These are phyloP conservation scores for Colletotrichum eleusines DNA, from an alignment of 2,329 filamentous ascomycete species.

Conservation along the genomic window DNA sequence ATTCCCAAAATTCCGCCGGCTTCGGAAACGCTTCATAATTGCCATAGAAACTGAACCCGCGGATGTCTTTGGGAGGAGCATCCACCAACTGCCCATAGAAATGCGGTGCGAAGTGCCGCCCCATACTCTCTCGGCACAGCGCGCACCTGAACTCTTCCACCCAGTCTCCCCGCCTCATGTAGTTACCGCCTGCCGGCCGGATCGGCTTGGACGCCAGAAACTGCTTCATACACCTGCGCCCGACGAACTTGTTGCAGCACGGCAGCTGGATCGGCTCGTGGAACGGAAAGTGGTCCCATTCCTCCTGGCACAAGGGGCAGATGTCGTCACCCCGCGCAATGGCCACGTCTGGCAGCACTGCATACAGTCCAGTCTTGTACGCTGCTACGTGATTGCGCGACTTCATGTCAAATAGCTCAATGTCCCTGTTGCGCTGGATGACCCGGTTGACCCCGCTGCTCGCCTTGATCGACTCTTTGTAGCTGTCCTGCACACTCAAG, in stretches of 20 bases:
- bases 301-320: constrained; percentile 12
- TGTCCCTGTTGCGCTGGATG: constrained; percentile 26
- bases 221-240: constrained; percentile 32
- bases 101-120: constrained; percentile 16
- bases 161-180: constrained; percentile 1
- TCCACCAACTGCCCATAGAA: background rate
- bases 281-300: constrained; percentile 16
- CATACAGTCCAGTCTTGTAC: background rate
- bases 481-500: background rate
- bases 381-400: constrained; percentile 14
- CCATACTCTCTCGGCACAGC: constrained; percentile 21
- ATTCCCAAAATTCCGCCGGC: background rate
- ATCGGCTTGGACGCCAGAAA: constrained; percentile 17
- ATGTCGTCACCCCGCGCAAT: background rate
- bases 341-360: background rate
- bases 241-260: constrained; percentile 26
- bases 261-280: constrained; percentile 31
- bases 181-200: background rate
- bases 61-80: background rate
- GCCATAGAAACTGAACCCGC: background rate
- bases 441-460: background rate
- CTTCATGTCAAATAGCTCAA: constrained; percentile 8
- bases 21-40: background rate
- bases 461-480: background rate
- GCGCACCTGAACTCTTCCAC: constrained; percentile 16